A percentile compares a stretch with the other conserved stretches of the same genome.
Evolutionary conservation across 768 basidiomycete species (phyloP).

Genomic region (Amyloporia xantha): DNA sequence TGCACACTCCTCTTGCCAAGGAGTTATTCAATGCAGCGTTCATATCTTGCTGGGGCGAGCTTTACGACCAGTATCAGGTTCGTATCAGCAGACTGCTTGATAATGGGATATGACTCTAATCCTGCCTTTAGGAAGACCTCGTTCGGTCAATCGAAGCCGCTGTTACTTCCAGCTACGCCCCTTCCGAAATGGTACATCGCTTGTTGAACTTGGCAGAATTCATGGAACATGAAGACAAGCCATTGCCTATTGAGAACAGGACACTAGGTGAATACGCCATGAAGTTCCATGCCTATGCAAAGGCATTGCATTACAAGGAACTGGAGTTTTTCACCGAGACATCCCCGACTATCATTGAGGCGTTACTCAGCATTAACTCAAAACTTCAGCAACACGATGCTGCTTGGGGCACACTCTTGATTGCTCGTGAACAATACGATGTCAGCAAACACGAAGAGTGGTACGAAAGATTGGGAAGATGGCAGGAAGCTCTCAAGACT

Average conservation of each 20-base stretch:
- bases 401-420: slow-evolving; percentile 92
- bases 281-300: slow-evolving; percentile 92
- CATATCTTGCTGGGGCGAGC: slow-evolving; percentile 92
- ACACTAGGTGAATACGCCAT: slow-evolving; percentile 92
- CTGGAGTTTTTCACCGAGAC: slow-evolving; percentile 93
- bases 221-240: slow-evolving; percentile 98
- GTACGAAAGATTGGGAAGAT: slow-evolving; percentile 94
- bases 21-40: slow-evolving; percentile 98
- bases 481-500: slow-evolving; percentile 87
- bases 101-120: neutral
- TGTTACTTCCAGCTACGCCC: slow-evolving; percentile 68
- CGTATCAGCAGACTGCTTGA: slow-evolving; percentile 13
- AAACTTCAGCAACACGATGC: slow-evolving; percentile 96
- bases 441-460: slow-evolving; percentile 94
- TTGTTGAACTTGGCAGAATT: slow-evolving; percentile 94
- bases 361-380: slow-evolving; percentile 93
- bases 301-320: slow-evolving; percentile 98
- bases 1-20: slow-evolving; percentile 83
- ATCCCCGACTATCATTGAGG: slow-evolving; percentile 85
- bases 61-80: slow-evolving; percentile 97
- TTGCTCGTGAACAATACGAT: slow-evolving; percentile 85
- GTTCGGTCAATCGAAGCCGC: slow-evolving; percentile 86
- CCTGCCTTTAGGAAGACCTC: slow-evolving; percentile 79
- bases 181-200: slow-evolving; percentile 85
- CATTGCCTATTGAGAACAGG: slow-evolving; percentile 87